phyloP scores from a whole-genome alignment of 306 rosid species.

The Vachellia collinsii region DNA sequence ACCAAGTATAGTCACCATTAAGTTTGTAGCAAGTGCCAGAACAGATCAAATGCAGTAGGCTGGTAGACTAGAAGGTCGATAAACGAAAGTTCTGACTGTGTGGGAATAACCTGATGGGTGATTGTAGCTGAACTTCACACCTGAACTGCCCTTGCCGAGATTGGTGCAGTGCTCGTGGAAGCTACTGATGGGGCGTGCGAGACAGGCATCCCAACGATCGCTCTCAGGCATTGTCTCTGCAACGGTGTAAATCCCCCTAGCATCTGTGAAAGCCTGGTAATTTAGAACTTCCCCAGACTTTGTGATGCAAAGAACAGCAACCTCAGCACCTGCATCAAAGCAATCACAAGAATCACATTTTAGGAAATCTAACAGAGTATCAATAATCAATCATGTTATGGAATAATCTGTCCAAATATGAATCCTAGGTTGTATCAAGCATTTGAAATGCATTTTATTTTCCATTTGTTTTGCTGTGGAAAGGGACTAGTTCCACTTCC shows the following conservation, averaged over 20 bases:
- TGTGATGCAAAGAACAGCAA: conserved; percentile 94
- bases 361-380: neutral
- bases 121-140: conserved; percentile 82
- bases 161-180: conserved; percentile 86
- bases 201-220: conserved; percentile 95
- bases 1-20: conserved; percentile 15
- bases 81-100: conserved; percentile 71
- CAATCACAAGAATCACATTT: conserved; percentile 10
- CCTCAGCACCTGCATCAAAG: conserved; percentile 79
- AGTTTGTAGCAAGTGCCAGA: conserved; percentile 16
- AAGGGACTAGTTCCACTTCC: neutral
- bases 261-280: conserved; percentile 76
- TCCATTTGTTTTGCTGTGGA: neutral
- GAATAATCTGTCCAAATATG: conserved; percentile 15
- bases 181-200: conserved; percentile 91
- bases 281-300: conserved; percentile 91
- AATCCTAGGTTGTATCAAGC: conserved; percentile 10
- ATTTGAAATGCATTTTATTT: conserved; percentile 9
- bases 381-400: neutral
- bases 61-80: conserved; percentile 61
- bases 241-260: conserved; percentile 77
- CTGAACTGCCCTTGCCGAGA: conserved; percentile 66
- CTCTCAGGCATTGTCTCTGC: conserved; percentile 96
- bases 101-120: conserved; percentile 86
- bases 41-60: conserved; percentile 72